These are phyloP conservation scores for Tuber magnatum DNA, from an alignment of 495 filamentous ascomycete genomes.

Conservation along the genomic window DNA sequence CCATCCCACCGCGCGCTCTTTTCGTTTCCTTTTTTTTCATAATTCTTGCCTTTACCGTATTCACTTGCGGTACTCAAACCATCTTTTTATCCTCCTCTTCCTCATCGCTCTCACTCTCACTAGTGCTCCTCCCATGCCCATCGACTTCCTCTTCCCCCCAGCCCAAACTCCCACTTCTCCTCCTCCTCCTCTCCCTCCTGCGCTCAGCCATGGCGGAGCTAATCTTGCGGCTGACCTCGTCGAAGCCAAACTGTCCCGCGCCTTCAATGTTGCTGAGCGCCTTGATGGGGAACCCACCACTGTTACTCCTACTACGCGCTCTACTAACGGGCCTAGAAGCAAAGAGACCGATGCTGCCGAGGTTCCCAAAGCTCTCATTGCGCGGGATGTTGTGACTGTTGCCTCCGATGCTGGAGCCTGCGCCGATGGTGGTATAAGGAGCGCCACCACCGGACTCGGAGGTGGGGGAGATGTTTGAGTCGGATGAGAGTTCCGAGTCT, in stretches of 20 bases:
- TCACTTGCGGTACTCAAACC: conserved; percentile 11
- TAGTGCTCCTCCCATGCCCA: conserved; percentile 5
- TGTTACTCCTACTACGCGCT: conserved; percentile 64
- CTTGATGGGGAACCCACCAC: conserved; percentile 59
- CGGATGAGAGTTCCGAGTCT: conserved; percentile 29
- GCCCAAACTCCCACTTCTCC: conserved; percentile 51
- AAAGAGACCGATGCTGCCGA: conserved; percentile 79
- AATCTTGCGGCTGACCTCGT: conserved; percentile 78
- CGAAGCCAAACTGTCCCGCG: conserved; percentile 54
- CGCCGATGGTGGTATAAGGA: conserved; percentile 1
- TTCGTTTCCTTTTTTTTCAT: not conserved
- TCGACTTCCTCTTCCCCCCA: conserved; percentile 43
- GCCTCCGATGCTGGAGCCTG: conserved; percentile 9
- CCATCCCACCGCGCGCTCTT: not conserved
- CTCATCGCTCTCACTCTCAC: conserved; percentile 23
- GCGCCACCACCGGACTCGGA: conserved; percentile 12
- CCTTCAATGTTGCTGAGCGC: conserved; percentile 63
- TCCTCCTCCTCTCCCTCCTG: conserved; percentile 62
- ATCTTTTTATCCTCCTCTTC: conserved; percentile 31
- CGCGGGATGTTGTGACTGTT: conserved; percentile 53
- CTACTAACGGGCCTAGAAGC: conserved; percentile 73
- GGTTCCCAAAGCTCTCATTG: conserved; percentile 87
- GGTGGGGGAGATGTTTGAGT: conserved; percentile 21
- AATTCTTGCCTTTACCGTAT: not conserved
- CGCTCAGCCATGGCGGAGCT: conserved; percentile 82